Conservation (phyloP, 768 basidiomycete genomes). For the Mycena floridula region DNA sequence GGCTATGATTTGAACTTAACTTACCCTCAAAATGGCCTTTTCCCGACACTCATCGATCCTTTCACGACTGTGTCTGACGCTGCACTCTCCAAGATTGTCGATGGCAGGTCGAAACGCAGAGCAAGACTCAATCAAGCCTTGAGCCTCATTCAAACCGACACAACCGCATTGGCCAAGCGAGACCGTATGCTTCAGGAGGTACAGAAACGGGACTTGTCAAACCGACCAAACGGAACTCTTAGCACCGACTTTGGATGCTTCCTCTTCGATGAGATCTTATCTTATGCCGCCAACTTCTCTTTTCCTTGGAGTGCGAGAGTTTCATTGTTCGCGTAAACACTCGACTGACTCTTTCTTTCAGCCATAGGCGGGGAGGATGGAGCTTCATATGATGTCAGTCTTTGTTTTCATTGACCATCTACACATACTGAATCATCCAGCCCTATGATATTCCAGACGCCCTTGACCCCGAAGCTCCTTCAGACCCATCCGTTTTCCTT, state of each 20-base stretch:
- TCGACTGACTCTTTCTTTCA: too few species aligned
- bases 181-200: too few species aligned
- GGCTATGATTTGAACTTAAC: conserved; percentile 42
- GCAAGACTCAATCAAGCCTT: too few species aligned
- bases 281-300: conserved; percentile 47
- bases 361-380: too few species aligned
- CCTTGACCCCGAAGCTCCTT: conserved; percentile 39
- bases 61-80: conserved; percentile 3
- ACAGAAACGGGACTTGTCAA: conserved; percentile 20
- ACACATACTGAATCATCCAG: conserved; percentile 16
- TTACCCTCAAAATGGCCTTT: conserved; percentile 38
- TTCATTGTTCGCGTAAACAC: conserved; percentile 17
- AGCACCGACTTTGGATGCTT: conserved; percentile 36
- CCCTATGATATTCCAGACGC: conserved; percentile 54
- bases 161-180: too few species aligned
- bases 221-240: conserved; percentile 30
- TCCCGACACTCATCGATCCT: conserved; percentile 13
- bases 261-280: conserved; percentile 41
- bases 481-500: conserved; percentile 51
- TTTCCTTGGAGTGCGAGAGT: conserved; percentile 38
- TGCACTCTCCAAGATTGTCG: conserved; percentile 4
- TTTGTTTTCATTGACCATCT: not conserved
- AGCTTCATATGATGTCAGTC: conserved; percentile 5
- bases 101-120: too few species aligned
- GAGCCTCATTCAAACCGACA: too few species aligned